These are phyloP conservation scores for Geranium brycei DNA, from an alignment of 345 rosid genomes.

Conservation along the genomic window DNA sequence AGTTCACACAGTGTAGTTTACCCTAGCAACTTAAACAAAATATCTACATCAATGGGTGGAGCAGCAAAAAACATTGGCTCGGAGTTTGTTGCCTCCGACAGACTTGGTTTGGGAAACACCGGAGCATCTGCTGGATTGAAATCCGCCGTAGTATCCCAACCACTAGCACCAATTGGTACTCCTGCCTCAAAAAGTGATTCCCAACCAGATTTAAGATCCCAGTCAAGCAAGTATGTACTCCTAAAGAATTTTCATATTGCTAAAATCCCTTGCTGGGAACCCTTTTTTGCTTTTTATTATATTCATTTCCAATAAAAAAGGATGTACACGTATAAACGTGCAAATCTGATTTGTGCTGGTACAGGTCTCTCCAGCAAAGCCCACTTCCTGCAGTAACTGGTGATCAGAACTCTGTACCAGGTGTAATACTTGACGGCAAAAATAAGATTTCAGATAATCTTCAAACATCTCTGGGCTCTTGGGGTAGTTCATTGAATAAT, in stretches of 20 bases:
- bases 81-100: constrained; percentile 28
- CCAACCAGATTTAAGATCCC: constrained; percentile 38
- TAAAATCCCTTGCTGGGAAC: neutral
- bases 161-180: constrained; percentile 69
- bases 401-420: constrained; percentile 34
- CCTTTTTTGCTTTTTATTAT: no score
- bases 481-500: constrained; percentile 51
- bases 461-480: constrained; percentile 54
- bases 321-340: constrained; percentile 2
- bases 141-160: constrained; percentile 30
- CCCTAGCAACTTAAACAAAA: constrained; percentile 31
- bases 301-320: no score
- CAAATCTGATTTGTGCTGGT: constrained; percentile 13
- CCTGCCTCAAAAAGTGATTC: constrained; percentile 48
- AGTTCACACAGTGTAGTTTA: constrained; percentile 20
- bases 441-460: constrained; percentile 46
- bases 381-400: constrained; percentile 19
- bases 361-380: constrained; percentile 43
- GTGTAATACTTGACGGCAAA: constrained; percentile 40
- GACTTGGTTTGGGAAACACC: constrained; percentile 18
- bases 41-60: constrained; percentile 28
- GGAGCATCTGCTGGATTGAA: constrained; percentile 33
- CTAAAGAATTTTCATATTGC: constrained; percentile 5
- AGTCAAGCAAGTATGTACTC: constrained; percentile 38
- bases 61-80: constrained; percentile 21